phyloP scores from a whole-genome alignment of 148 eudicot species.

The Amaranthus cruentus region DNA sequence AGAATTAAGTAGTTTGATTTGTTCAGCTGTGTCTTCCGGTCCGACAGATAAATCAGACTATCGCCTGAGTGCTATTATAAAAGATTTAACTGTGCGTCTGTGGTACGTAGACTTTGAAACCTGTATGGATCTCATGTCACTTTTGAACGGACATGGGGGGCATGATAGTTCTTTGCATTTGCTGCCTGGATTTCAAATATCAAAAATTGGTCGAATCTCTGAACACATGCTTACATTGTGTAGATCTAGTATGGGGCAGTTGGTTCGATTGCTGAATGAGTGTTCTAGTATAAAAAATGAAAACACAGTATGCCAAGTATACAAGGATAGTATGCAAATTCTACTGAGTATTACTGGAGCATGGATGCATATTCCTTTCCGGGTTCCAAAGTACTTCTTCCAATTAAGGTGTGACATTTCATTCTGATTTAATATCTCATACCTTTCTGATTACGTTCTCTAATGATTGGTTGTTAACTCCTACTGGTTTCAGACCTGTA shows the following conservation, averaged over 20 bases:
- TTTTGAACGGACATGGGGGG: slow-evolving; percentile 35
- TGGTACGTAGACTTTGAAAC: slow-evolving; percentile 44
- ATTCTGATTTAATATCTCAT: background rate
- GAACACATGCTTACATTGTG: slow-evolving; percentile 35
- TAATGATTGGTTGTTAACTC: background rate
- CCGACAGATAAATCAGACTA: slow-evolving; percentile 23
- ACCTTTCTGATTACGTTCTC: background rate
- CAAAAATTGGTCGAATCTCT: slow-evolving; percentile 31
- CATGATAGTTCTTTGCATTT: slow-evolving; percentile 27
- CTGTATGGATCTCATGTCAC: slow-evolving; percentile 40
- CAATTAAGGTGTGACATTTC: slow-evolving; percentile 50
- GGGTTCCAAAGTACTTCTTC: slow-evolving; percentile 58
- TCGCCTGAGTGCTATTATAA: slow-evolving; percentile 39
- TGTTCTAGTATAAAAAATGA: slow-evolving; percentile 17
- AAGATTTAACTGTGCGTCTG: slow-evolving; percentile 53
- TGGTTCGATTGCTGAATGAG: slow-evolving; percentile 41
- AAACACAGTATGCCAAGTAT: slow-evolving; percentile 15
- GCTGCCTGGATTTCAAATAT: slow-evolving; percentile 29
- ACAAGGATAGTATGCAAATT: slow-evolving; percentile 29
- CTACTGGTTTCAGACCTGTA: background rate
- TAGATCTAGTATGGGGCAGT: slow-evolving; percentile 37
- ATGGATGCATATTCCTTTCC: slow-evolving; percentile 52
- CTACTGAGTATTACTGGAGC: slow-evolving; percentile 37
- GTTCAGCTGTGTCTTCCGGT: slow-evolving; percentile 18
- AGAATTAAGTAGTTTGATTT: slow-evolving; percentile 39